Percentiles rank a stretch among this genome's conserved stretches.
Conservation (phyloP, 1,139 yeast genomes). For the Geotrichum reessii region DNA sequence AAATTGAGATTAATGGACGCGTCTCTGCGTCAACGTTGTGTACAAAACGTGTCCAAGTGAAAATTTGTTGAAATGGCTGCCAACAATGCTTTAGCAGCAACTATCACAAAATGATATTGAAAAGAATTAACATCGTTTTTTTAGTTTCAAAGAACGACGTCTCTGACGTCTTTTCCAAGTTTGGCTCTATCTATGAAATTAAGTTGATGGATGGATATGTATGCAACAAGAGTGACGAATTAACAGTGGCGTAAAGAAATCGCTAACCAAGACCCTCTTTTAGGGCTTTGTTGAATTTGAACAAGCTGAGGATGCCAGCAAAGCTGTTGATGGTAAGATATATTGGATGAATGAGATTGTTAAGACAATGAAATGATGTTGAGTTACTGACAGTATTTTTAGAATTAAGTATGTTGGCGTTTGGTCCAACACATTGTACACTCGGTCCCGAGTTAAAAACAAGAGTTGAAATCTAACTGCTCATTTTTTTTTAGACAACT, state of each 20-base stretch:
- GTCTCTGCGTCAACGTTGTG: neutral
- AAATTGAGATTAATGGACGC: neutral
- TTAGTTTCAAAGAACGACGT: conserved; percentile 58
- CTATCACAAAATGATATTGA: neutral
- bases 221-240: neutral
- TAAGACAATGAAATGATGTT: neutral
- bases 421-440: neutral
- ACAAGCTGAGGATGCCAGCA: conserved; percentile 28
- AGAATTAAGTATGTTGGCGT: conserved; percentile 11
- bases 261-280: neutral
- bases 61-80: neutral
- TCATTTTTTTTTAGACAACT: conserved; percentile 27
- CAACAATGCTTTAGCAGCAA: neutral
- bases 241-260: neutral
- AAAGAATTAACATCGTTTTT: neutral
- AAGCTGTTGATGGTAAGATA: conserved; percentile 25
- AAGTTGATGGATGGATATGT: conserved; percentile 74
- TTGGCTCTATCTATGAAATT: conserved; percentile 62
- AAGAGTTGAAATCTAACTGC: conserved; percentile 19
- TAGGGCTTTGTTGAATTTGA: conserved; percentile 28
- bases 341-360: neutral
- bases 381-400: neutral
- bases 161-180: conserved; percentile 54
- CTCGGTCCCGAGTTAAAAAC: neutral
- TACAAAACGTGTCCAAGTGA: neutral